Evolutionary conservation across 2,329 filamentous ascomycete species (phyloP), one percentile per base, ranked within the genome.

Genomic region (Neopestalotiopsis sp.): DNA sequence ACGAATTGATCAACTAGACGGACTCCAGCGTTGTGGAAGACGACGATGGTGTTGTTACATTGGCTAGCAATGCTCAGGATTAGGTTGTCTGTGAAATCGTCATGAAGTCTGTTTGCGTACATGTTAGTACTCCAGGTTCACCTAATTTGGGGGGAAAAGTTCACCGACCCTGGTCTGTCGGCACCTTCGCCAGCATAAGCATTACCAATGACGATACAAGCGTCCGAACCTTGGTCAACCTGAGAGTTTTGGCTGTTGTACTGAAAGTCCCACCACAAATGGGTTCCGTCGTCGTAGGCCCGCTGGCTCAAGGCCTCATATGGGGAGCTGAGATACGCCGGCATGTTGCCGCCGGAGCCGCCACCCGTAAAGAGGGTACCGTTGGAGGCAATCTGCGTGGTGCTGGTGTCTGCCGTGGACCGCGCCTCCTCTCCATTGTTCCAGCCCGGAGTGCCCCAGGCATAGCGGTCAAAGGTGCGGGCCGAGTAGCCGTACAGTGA

Each of bases 121-220:
- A 42, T 3, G 10, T 62, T 30, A 62, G 34, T 40, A 62, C 5
- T n/a, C 32, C 57, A 14, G 1, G 0, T 1, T 32, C 24, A 10
- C 6, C 1, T 49, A 5, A 3, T 10, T 1, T 38, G 34, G 34
- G 34, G 6, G 4, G 10, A 1, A 38, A 0, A 34, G 14, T 14
- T 28, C 5, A n/a, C 62, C 53, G 30, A 53, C 10, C 83, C 84
- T 1, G 83, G 77, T 69, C 86, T 81, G 67, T 90, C 82, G 73
- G 82, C 89, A 0, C 90, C 90, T 79, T 94, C 92, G 0, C 90
- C 87, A 1, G 89, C 87, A 76, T 89, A 90, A 3, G 80, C 83
- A 74, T 89, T 89, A 71, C 86, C 84, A 69, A 87, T 84, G 0
- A 88, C 85, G 10, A 88, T 76, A 69, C 91, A 94, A 4, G 92